A percentile compares a stretch with the other conserved stretches of the same genome.
Conservation (phyloP, 1,284 basidiomycete genomes). For the Fomitiporia mediterranea region DNA sequence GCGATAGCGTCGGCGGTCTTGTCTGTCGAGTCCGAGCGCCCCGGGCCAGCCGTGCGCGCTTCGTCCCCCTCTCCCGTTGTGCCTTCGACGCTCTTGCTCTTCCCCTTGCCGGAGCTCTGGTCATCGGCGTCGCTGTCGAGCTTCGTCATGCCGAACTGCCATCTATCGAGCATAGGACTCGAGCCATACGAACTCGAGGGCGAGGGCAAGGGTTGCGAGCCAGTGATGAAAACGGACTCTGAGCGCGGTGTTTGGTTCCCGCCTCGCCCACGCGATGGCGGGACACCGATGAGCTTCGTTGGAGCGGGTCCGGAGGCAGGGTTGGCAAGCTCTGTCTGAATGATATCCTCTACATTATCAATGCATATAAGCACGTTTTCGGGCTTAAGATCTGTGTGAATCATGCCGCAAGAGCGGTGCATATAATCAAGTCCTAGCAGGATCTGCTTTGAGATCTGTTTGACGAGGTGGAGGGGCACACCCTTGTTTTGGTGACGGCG, state of each 20-base stretch:
- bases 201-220: constrained; percentile 88
- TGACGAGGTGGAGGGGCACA: constrained; percentile 90
- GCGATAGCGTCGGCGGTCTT: constrained; percentile 55
- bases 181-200: constrained; percentile 69
- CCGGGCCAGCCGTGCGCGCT: constrained; percentile 22
- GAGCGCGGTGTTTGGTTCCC: constrained; percentile 95
- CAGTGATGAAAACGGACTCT: constrained; percentile 88
- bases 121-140: constrained; percentile 39
- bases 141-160: constrained; percentile 89
- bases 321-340: constrained; percentile 77
- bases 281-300: constrained; percentile 87
- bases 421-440: constrained; percentile 96
- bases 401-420: constrained; percentile 94
- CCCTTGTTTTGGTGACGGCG: constrained; percentile 94
- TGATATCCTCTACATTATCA: constrained; percentile 94
- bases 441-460: constrained; percentile 97
- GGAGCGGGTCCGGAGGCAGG: constrained; percentile 50
- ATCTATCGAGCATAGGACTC: constrained; percentile 83
- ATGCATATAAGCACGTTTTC: constrained; percentile 98
- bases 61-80: constrained; percentile 20
- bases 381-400: constrained; percentile 94
- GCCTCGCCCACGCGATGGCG: constrained; percentile 91
- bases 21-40: constrained; percentile 38
- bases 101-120: constrained; percentile 40
- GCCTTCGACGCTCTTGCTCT: constrained; percentile 69